Evolutionary conservation across 2,329 filamentous ascomycete genomes (phyloP).

Genomic region (Leptosphaerulina australis): DNA sequence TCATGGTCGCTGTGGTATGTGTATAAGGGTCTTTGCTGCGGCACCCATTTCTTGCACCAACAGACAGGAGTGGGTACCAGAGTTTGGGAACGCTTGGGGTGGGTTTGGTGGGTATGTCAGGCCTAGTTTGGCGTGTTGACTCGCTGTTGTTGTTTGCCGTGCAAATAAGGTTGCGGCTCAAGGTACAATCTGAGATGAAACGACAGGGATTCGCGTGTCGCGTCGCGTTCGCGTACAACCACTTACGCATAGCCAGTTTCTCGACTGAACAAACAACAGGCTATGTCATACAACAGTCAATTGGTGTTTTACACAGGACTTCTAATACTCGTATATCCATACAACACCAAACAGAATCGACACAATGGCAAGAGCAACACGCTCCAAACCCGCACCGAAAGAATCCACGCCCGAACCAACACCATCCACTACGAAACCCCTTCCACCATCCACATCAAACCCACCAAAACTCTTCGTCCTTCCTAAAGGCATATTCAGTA

Average conservation of each 20-base stretch:
- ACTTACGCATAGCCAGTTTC: constrained; percentile 1
- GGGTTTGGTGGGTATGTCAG: constrained; percentile 7
- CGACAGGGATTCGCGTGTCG: constrained; percentile 38
- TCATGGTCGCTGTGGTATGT: constrained; percentile 46
- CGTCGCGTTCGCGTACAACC: constrained; percentile 17
- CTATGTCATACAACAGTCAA: background rate
- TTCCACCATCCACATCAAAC: constrained; percentile 48
- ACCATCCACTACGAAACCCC: constrained; percentile 30
- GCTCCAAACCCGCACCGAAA: constrained; percentile 38
- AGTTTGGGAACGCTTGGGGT: constrained; percentile 13
- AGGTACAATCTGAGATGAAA: constrained; percentile 35
- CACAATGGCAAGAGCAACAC: constrained; percentile 44
- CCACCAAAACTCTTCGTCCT: constrained; percentile 64
- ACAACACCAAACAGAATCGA: background rate
- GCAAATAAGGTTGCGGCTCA: constrained; percentile 33
- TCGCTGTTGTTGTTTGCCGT: constrained; percentile 29
- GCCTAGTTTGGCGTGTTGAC: constrained; percentile 14
- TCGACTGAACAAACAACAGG: background rate
- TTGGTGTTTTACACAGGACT: too few species aligned
- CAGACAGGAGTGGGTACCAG: constrained; percentile 3
- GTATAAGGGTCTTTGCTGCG: constrained; percentile 14
- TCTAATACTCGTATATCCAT: too few species aligned
- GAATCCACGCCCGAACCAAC: constrained; percentile 32
- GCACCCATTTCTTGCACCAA: constrained; percentile 40
- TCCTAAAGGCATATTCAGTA: constrained; percentile 58